Percentiles rank a stretch among this genome's conserved stretches.
Evolutionary conservation across 1,284 basidiomycete species (phyloP).

Genomic region (Coriolopsis trogii): DNA sequence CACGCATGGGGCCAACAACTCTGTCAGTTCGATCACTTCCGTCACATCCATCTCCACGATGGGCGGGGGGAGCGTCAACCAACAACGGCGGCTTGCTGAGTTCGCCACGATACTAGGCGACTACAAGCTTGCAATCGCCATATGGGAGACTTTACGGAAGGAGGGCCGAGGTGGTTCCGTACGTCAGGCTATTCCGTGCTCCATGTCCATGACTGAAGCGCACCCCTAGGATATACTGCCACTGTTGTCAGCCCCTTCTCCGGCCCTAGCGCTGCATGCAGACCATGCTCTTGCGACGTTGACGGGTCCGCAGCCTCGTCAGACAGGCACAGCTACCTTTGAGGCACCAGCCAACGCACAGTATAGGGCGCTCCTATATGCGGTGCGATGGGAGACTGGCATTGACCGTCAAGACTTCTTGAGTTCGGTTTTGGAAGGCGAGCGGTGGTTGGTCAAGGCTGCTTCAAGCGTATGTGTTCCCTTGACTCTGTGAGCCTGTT

Average conservation of each 20-base stretch:
- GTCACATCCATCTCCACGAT: conserved; percentile 38
- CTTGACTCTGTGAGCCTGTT: conserved; percentile 8
- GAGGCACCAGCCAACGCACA: conserved; percentile 66
- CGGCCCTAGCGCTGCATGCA: conserved; percentile 59
- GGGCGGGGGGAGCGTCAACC: conserved; percentile 44
- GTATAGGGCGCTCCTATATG: conserved; percentile 62
- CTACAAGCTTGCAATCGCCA: conserved; percentile 79
- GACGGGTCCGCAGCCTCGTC: conserved; percentile 25
- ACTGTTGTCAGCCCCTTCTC: conserved; percentile 65
- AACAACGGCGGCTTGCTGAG: conserved; percentile 88
- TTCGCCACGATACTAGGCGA: conserved; percentile 94
- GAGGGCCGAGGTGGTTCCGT: conserved; percentile 81
- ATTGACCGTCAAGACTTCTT: conserved; percentile 62
- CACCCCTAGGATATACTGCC: conserved; percentile 69
- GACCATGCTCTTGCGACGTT: conserved; percentile 52
- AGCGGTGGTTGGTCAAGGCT: conserved; percentile 81
- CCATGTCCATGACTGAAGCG: not conserved
- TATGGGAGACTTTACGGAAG: conserved; percentile 88
- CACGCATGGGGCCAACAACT: conserved; percentile 38
- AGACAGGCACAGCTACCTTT: conserved; percentile 38
- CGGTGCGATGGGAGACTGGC: conserved; percentile 74
- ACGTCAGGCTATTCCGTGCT: conserved; percentile 29
- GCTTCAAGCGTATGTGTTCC: conserved; percentile 66
- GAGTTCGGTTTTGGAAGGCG: conserved; percentile 62
- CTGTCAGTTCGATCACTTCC: conserved; percentile 39